Conservation (phyloP, 768 basidiomycete species). For the Tremella yokohamensis region DNA sequence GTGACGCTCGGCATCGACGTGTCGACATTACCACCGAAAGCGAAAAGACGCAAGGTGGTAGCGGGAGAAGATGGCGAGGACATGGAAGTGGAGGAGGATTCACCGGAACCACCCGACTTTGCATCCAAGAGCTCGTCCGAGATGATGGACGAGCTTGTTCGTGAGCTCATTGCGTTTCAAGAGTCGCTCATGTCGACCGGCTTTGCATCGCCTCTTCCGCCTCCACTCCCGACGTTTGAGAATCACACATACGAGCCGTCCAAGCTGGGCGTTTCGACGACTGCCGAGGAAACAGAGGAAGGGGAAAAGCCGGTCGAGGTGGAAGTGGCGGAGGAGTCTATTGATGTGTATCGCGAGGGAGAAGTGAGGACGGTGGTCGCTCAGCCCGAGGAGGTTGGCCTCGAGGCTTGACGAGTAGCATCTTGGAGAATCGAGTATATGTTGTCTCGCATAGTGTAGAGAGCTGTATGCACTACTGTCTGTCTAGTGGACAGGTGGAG, state of each 20-base stretch:
- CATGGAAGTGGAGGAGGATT: not conserved
- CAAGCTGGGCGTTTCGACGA: conserved; percentile 2
- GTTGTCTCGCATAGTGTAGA: too few relatives aligned
- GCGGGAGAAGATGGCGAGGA: conserved; percentile 12
- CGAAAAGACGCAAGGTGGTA: not conserved
- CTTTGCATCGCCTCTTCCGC: conserved; percentile 28
- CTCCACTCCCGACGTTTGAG: conserved; percentile 18
- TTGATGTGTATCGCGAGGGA: conserved; percentile 33
- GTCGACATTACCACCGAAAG: not conserved
- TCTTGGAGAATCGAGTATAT: too few relatives aligned
- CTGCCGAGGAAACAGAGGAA: conserved; percentile 2
- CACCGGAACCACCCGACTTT: conserved; percentile 1
- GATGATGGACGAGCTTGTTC: conserved; percentile 89
- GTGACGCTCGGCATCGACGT: conserved; percentile 37
- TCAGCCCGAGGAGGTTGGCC: conserved; percentile 14
- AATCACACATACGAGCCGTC: not conserved
- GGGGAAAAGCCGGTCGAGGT: conserved; percentile 11
- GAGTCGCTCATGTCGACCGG: conserved; percentile 61
- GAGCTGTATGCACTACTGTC: too few relatives aligned
- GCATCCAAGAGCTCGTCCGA: conserved; percentile 36
- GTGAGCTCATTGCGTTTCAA: conserved; percentile 82
- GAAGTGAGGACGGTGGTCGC: conserved; percentile 17
- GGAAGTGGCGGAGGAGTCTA: conserved; percentile 6
- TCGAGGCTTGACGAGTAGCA: conserved; percentile 1
- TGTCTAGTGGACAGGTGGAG: too few relatives aligned